phyloP scores from a whole-genome alignment of 306 rosid genomes.

The Prosopis cineraria region DNA sequence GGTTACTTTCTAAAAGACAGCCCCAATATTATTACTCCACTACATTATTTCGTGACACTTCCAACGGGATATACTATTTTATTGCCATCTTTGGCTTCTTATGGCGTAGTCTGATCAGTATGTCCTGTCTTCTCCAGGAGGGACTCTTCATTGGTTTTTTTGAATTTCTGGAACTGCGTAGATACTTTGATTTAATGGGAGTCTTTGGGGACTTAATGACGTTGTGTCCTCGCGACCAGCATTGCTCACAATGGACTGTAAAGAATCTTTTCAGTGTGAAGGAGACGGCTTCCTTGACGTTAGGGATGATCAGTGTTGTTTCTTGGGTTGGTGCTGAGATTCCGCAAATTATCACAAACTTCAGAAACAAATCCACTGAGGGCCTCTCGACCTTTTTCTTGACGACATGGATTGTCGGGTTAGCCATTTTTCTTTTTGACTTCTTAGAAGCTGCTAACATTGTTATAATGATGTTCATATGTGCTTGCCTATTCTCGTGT shows the following conservation, averaged over 20 bases:
- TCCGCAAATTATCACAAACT: slow-evolving; percentile 81
- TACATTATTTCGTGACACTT: background rate
- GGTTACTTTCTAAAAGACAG: slow-evolving; percentile 10
- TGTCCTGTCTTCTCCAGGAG: slow-evolving; percentile 23
- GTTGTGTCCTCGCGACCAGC: slow-evolving; percentile 42
- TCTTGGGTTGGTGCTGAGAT: slow-evolving; percentile 88
- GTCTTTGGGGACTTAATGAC: slow-evolving; percentile 35
- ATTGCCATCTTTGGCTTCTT: slow-evolving; percentile 24
- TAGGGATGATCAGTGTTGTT: slow-evolving; percentile 66
- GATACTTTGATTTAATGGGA: slow-evolving; percentile 36
- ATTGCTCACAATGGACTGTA: slow-evolving; percentile 53
- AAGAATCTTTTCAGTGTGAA: slow-evolving; percentile 42
- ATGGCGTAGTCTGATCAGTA: slow-evolving; percentile 7
- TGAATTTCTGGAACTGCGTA: slow-evolving; percentile 16
- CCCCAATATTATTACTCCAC: background rate
- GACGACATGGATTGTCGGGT: slow-evolving; percentile 85
- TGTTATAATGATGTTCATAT: slow-evolving; percentile 4
- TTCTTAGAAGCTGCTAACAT: background rate
- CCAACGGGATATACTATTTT: background rate
- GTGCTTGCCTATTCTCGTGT: slow-evolving; percentile 3
- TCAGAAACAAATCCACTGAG: slow-evolving; percentile 61
- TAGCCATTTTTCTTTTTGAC: slow-evolving; percentile 6
- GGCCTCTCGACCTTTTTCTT: slow-evolving; percentile 79
- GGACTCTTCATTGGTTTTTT: background rate
- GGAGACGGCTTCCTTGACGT: slow-evolving; percentile 58